Evolutionary conservation across 2,329 filamentous ascomycete species (phyloP).

Genomic region (Ascochyta pisi): DNA sequence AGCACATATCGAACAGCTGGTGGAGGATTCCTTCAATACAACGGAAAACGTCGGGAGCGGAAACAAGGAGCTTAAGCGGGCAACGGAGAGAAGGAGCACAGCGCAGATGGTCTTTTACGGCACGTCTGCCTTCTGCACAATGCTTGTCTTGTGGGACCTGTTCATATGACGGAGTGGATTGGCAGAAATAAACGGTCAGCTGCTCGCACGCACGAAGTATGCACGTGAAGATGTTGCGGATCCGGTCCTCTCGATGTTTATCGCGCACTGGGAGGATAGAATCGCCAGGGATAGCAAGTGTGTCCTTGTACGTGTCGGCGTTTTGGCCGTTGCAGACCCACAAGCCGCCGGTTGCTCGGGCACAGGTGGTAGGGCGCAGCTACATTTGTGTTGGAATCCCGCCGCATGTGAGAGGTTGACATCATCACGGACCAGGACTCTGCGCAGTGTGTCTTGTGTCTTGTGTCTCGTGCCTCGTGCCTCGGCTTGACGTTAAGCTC

Average conservation of each 20-base stretch:
- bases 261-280: constrained; percentile 20
- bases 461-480: constrained; percentile 35
- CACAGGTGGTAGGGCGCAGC: constrained; percentile 7
- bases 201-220: constrained; percentile 10
- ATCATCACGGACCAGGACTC: constrained; percentile 24
- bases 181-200: neutral
- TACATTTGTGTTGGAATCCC: constrained; percentile 9
- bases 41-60: constrained; percentile 86
- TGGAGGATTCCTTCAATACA: constrained; percentile 81
- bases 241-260: constrained; percentile 9
- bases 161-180: constrained; percentile 48
- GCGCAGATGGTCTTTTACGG: constrained; percentile 58
- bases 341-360: constrained; percentile 17
- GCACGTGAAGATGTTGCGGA: constrained; percentile 19
- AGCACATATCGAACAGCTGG: constrained; percentile 86
- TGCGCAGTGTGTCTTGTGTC: constrained; percentile 19
- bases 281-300: constrained; percentile 27
- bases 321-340: constrained; percentile 25
- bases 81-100: constrained; percentile 63
- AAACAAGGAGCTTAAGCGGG: constrained; percentile 89
- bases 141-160: constrained; percentile 58
- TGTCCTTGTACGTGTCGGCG: constrained; percentile 23
- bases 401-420: constrained; percentile 38
- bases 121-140: constrained; percentile 55
- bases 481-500: constrained; percentile 33